Conservation (phyloP, 2,329 filamentous ascomycete species). For the Hymenoscyphus albidus region DNA sequence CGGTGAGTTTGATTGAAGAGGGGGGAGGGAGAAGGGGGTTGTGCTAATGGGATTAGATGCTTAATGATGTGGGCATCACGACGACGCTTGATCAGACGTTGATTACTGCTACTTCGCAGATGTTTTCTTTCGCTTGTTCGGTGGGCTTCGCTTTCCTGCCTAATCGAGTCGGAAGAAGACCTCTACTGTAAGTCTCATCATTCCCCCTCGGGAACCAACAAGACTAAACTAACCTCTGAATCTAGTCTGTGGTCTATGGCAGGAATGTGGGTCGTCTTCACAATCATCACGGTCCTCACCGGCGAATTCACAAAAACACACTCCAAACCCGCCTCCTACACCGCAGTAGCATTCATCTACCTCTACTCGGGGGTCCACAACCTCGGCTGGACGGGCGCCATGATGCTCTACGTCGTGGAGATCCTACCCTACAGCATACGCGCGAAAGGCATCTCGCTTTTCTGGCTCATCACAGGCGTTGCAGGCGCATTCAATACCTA, state of each 20-base stretch:
- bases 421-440: conserved; percentile 40
- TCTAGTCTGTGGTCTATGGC: conserved; percentile 14
- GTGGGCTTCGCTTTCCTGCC: conserved; percentile 46
- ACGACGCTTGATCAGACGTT: conserved; percentile 22
- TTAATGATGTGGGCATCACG: conserved; percentile 23
- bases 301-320: conserved; percentile 19
- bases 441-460: conserved; percentile 39
- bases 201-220: too few relatives aligned
- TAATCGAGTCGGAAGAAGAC: conserved; percentile 24
- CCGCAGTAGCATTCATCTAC: conserved; percentile 39
- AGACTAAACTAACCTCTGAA: conserved; percentile 7
- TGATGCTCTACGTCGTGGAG: conserved; percentile 42
- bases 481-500: conserved; percentile 36
- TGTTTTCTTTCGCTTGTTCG: conserved; percentile 38
- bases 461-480: conserved; percentile 39
- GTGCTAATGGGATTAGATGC: conserved; percentile 14
- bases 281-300: conserved; percentile 24
- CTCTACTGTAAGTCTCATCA: conserved; percentile 6
- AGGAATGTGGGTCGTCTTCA: conserved; percentile 36
- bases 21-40: background rate
- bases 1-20: conserved; percentile 15
- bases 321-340: conserved; percentile 29
- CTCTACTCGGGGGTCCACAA: conserved; percentile 46
- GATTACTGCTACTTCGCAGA: conserved; percentile 30
- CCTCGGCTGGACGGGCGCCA: conserved; percentile 51